A percentile compares a stretch with the other conserved stretches of the same genome.
Conservation (phyloP, 148 eudicot genomes). For the Camellia granthamiana region DNA sequence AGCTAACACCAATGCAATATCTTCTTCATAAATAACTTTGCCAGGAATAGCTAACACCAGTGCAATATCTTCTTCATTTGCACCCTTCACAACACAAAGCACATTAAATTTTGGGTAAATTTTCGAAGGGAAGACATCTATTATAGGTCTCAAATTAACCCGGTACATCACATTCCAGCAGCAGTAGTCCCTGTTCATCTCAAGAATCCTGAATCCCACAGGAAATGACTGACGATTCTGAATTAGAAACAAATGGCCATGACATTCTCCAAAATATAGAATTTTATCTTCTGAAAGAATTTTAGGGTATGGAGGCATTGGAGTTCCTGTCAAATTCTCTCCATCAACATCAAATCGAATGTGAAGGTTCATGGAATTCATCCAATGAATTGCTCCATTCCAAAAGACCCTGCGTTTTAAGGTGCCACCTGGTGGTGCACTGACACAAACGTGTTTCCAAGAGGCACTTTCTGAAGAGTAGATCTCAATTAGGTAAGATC, state of each 20-base stretch:
- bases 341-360: neutral
- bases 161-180: too few species aligned
- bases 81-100: too few species aligned
- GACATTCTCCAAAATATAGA: neutral
- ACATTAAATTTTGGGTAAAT: too few species aligned
- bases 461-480: neutral
- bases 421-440: neutral
- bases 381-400: conserved; percentile 1
- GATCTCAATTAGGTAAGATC: neutral
- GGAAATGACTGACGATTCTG: too few species aligned
- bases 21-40: too few species aligned
- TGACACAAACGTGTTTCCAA: neutral
- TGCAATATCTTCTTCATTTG: too few species aligned
- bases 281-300: neutral
- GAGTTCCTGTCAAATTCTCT: neutral
- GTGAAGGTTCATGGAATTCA: neutral
- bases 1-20: too few species aligned
- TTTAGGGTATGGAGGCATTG: neutral
- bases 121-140: too few species aligned
- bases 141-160: too few species aligned
- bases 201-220: too few species aligned
- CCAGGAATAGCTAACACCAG: too few species aligned
- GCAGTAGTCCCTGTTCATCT: too few species aligned
- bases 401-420: neutral
- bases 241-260: neutral